Conservation (phyloP, 257 asterid genomes). For the Fraxinus americana region DNA sequence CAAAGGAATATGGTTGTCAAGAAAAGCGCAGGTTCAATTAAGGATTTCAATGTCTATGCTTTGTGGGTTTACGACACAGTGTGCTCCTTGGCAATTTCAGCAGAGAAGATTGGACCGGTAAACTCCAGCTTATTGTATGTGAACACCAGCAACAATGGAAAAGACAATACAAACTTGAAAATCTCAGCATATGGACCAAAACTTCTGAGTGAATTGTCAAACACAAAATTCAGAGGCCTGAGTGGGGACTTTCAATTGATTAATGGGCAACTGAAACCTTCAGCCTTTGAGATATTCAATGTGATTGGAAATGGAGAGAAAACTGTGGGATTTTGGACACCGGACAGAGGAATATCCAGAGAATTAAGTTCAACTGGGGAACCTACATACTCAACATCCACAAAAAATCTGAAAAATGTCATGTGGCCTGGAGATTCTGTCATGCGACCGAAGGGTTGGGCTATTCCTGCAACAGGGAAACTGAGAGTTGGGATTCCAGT, state of each 20-base stretch:
- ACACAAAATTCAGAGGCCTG: conserved; percentile 44
- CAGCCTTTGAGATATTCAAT: conserved; percentile 50
- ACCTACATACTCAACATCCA: not conserved
- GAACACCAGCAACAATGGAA: conserved; percentile 7
- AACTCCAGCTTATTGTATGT: not conserved
- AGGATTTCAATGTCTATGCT: conserved; percentile 24
- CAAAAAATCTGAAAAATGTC: conserved; percentile 32
- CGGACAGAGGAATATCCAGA: conserved; percentile 40
- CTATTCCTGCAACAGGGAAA: conserved; percentile 43
- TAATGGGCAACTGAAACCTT: conserved; percentile 45
- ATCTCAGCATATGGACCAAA: conserved; percentile 28
- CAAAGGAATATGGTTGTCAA: not conserved
- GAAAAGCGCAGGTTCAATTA: not conserved
- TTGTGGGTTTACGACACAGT: conserved; percentile 38
- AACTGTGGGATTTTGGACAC: conserved; percentile 58
- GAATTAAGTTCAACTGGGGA: conserved; percentile 12
- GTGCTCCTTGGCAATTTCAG: conserved; percentile 36
- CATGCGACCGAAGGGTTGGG: conserved; percentile 53
- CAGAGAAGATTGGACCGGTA: conserved; percentile 26
- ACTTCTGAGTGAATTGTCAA: conserved; percentile 26
- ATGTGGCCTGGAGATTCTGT: conserved; percentile 63
- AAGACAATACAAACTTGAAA: conserved; percentile 5
- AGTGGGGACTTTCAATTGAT: conserved; percentile 42
- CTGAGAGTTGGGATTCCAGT: conserved; percentile 54
- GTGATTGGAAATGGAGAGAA: conserved; percentile 45